Evolutionary conservation across 2,329 filamentous ascomycete genomes (phyloP).

Genomic region (Curvularia eragrostidis): DNA sequence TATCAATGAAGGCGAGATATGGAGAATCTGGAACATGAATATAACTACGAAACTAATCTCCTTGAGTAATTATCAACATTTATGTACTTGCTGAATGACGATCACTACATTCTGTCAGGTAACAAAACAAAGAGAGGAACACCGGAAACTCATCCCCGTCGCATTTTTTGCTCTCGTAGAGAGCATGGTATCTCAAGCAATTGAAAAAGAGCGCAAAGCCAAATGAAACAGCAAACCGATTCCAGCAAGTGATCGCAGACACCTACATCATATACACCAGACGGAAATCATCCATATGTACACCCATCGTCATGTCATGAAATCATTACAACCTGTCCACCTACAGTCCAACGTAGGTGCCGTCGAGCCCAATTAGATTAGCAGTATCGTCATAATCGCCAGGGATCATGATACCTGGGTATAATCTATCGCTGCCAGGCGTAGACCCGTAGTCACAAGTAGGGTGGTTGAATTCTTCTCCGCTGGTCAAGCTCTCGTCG

Average conservation of each 20-base stretch:
- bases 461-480: slow-evolving; percentile 51
- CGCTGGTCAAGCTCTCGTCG: slow-evolving; percentile 65
- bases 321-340: background rate
- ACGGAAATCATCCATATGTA: slow-evolving; percentile 1
- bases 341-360: slow-evolving; percentile 50
- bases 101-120: background rate
- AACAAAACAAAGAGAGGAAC: background rate
- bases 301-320: slow-evolving; percentile 4
- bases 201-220: slow-evolving; percentile 1
- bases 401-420: slow-evolving; percentile 47
- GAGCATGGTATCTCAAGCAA: slow-evolving; percentile 33
- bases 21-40: background rate
- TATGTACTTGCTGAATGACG: background rate
- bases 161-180: slow-evolving; percentile 24
- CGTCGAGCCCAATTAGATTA: slow-evolving; percentile 48
- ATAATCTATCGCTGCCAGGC: slow-evolving; percentile 43
- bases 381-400: slow-evolving; percentile 37
- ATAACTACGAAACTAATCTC: background rate
- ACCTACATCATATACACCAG: background rate
- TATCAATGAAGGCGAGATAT: background rate
- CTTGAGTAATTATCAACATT: background rate
- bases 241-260: background rate
- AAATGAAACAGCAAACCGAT: background rate
- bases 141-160: background rate
- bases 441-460: slow-evolving; percentile 39